Evolutionary conservation across 1,139 yeast species (phyloP).

Genomic region (Protomyces inundatus): DNA sequence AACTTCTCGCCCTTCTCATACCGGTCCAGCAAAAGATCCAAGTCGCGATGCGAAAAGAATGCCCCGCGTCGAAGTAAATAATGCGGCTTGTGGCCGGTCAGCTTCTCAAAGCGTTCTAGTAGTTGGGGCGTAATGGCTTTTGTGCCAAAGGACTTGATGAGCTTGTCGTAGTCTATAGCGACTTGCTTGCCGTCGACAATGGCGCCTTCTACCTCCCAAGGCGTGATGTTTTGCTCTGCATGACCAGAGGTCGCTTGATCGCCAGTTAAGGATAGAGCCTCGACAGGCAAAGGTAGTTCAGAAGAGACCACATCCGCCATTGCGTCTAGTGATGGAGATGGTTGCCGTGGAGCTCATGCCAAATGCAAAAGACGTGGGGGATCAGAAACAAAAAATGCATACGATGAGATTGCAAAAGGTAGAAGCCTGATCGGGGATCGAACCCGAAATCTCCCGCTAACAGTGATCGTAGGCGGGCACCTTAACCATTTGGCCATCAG

Average conservation of each 20-base stretch:
- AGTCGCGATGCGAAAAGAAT: conserved; percentile 89
- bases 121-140: conserved; percentile 64
- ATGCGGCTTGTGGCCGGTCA: conserved; percentile 93
- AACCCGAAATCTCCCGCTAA: background rate
- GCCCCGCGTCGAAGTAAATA: conserved; percentile 85
- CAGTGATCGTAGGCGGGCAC: background rate
- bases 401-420: background rate
- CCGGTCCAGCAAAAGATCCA: conserved; percentile 68
- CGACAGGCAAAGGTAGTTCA: conserved; percentile 17
- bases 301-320: conserved; percentile 15
- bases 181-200: conserved; percentile 87
- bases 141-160: conserved; percentile 85
- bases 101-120: conserved; percentile 63
- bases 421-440: background rate
- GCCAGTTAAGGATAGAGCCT: conserved; percentile 1
- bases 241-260: background rate
- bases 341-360: too few species aligned
- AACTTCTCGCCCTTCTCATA: conserved; percentile 94
- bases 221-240: conserved; percentile 63
- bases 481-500: background rate
- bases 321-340: background rate
- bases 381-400: background rate
- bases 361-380: too few species aligned
- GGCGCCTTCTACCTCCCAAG: conserved; percentile 99
- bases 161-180: conserved; percentile 84